Evolutionary conservation across 1,284 basidiomycete genomes (phyloP), one percentile per base, ranked within the genome.

Genomic region (Cryptococcus hybrid): DNA sequence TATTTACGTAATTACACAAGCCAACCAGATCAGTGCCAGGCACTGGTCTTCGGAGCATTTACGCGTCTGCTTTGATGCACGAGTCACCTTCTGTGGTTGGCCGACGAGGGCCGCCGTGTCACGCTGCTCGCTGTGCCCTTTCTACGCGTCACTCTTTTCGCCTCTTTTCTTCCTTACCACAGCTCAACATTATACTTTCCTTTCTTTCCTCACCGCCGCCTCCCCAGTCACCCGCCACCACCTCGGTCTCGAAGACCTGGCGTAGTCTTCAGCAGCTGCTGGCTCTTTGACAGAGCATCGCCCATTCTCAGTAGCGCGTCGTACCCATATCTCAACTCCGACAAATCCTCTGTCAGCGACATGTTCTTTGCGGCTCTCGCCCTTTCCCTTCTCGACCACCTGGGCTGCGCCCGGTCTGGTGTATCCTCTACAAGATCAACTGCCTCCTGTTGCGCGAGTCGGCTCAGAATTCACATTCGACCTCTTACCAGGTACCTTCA

Each of bases 371-470:
- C 57, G 18, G 40, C 45, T 38, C 47, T 48, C 18, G 9, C 13
- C 57, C 47, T 47, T 57, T 18, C 50, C 53, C 54, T 56, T 61
- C 11, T 18, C 51, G n/a, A 12, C 46, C 18, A n/a, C 24, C 11
- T 9, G 52, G 49, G 75, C 76, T 3, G 68, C 67, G 35, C 80
- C 80, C 3, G 69, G 64, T 0, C 64, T 81, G 54, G 64, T 69
- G 44, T 77, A 75, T 62, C 72, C 76, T 4, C 63, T 80, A 6
- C 63, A 69, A 54, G 66, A 60, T 7, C 80, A 82, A 61, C 66
- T 73, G 24, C 80, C 80, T 4, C 78, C 78, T 11, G 75, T 81
- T 39, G 80, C 77, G 0, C 74, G 80, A 45, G 65, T 77, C 47
- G 67, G 68, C 47, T 15, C 61, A 34, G 56, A 61, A 13, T 82